Evolutionary conservation across 495 filamentous ascomycete genomes (phyloP).

Genomic region (Penicillium dipodomyicola): DNA sequence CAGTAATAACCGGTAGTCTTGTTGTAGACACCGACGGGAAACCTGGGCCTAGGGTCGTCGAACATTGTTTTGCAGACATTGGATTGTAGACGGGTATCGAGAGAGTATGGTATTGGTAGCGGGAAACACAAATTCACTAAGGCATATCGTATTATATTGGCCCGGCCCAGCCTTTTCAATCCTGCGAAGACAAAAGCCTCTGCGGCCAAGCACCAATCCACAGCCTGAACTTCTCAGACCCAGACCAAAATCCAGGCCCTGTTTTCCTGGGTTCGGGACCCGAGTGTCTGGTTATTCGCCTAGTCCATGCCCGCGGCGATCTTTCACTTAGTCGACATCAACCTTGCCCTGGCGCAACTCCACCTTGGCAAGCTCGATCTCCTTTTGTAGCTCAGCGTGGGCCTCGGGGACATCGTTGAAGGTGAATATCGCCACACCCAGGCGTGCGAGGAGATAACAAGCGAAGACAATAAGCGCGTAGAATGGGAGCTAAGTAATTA

Average conservation of each 20-base stretch:
- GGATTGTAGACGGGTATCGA: constrained; percentile 23
- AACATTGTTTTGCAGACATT: not conserved
- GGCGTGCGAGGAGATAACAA: constrained; percentile 86
- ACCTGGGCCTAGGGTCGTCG: not conserved
- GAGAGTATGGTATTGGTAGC: constrained; percentile 21
- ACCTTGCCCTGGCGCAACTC: constrained; percentile 50
- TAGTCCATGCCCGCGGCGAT: not conserved
- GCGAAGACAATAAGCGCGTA: constrained; percentile 90
- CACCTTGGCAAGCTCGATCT: constrained; percentile 51
- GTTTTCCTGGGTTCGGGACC: not conserved
- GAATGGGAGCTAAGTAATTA: constrained; percentile 69
- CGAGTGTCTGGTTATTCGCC: not conserved
- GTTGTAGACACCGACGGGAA: not conserved
- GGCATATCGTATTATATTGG: constrained; percentile 9
- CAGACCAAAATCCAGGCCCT: too few species aligned
- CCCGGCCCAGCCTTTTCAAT: not conserved
- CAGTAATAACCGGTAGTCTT: not conserved
- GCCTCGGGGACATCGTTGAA: constrained; percentile 96
- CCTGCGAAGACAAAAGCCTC: constrained; percentile 4
- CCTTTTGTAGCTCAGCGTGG: constrained; percentile 79
- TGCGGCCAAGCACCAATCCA: not conserved
- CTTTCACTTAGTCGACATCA: constrained; percentile 45
- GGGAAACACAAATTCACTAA: constrained; percentile 3
- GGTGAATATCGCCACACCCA: constrained; percentile 87
- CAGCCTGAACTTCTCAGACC: not conserved